phyloP scores from a whole-genome alignment of 352 stramenopile species.

The Poterioochromonas sp. region DNA sequence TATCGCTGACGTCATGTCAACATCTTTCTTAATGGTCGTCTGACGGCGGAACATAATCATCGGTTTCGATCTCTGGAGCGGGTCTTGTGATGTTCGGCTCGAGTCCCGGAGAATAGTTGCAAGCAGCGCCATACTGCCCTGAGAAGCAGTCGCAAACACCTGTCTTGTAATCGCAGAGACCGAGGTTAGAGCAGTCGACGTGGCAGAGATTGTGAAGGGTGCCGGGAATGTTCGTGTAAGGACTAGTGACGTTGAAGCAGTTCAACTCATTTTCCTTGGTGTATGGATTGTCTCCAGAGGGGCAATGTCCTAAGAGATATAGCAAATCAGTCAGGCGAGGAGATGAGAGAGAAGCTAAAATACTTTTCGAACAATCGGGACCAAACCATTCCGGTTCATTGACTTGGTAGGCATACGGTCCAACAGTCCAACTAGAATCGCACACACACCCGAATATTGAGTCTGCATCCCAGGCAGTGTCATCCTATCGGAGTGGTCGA shows the following conservation, averaged over 20 bases:
- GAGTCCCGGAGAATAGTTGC: slow-evolving; percentile 34
- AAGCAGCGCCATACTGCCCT: slow-evolving; percentile 76
- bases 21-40: not conserved
- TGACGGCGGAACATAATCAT: not conserved
- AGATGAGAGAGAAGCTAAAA: not conserved
- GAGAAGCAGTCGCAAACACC: slow-evolving; percentile 67
- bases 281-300: slow-evolving; percentile 73
- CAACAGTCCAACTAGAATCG: slow-evolving; percentile 53
- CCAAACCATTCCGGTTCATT: slow-evolving; percentile 76
- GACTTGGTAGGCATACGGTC: slow-evolving; percentile 56
- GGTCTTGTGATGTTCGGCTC: not conserved
- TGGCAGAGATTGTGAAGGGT: slow-evolving; percentile 5
- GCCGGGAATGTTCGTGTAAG: not conserved
- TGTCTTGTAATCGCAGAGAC: slow-evolving; percentile 84
- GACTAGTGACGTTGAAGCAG: not conserved
- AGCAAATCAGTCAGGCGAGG: slow-evolving; percentile 34
- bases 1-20: too few relatives aligned
- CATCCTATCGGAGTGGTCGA: too few relatives aligned
- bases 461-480: slow-evolving; percentile 79
- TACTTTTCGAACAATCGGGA: slow-evolving; percentile 58
- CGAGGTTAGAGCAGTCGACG: slow-evolving; percentile 70
- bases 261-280: slow-evolving; percentile 42
- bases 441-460: slow-evolving; percentile 71
- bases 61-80: not conserved
- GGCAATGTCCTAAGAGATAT: slow-evolving; percentile 55